A percentile compares a stretch with the other conserved stretches of the same genome.
These are phyloP conservation scores for Chionographis japonica DNA, from an alignment of 106 monocot genomes.

Conservation along the genomic window DNA sequence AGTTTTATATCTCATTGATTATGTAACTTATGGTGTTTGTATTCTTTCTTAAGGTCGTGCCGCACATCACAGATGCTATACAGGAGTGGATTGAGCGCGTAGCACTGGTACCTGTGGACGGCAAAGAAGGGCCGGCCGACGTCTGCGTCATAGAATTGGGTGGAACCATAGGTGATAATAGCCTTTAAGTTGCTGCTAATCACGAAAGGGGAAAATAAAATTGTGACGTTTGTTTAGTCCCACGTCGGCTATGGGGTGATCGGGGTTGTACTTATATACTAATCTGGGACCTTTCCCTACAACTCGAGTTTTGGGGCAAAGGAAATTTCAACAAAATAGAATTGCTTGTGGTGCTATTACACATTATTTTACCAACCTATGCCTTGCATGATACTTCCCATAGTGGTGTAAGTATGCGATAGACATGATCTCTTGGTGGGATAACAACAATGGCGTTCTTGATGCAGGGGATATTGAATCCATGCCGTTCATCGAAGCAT, in stretches of 20 bases:
- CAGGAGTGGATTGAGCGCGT: slow-evolving; percentile 94
- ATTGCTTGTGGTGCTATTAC: neutral
- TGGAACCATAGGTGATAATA: slow-evolving; percentile 79
- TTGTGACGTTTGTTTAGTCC: no score
- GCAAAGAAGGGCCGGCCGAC: slow-evolving; percentile 83
- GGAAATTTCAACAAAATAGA: no score
- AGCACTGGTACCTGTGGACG: slow-evolving; percentile 74
- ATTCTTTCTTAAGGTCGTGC: slow-evolving; percentile 62
- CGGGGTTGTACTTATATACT: no score
- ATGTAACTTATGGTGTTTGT: neutral
- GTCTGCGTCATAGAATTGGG: slow-evolving; percentile 95
- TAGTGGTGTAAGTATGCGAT: slow-evolving; percentile 17
- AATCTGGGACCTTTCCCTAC: no score
- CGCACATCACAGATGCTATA: slow-evolving; percentile 88
- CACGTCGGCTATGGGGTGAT: no score
- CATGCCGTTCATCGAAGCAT: slow-evolving; percentile 82
- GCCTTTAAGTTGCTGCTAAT: neutral
- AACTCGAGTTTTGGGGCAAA: no score
- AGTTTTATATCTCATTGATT: neutral
- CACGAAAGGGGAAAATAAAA: neutral
- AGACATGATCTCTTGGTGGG: slow-evolving; percentile 5
- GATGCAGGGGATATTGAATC: slow-evolving; percentile 88
- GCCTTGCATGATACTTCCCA: slow-evolving; percentile 14
- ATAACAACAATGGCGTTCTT: slow-evolving; percentile 32
- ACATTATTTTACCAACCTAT: neutral